Percentiles rank a stretch among this genome's conserved stretches.
Conservation (phyloP, 495 filamentous ascomycete species). For the Emericellopsis terricola region DNA sequence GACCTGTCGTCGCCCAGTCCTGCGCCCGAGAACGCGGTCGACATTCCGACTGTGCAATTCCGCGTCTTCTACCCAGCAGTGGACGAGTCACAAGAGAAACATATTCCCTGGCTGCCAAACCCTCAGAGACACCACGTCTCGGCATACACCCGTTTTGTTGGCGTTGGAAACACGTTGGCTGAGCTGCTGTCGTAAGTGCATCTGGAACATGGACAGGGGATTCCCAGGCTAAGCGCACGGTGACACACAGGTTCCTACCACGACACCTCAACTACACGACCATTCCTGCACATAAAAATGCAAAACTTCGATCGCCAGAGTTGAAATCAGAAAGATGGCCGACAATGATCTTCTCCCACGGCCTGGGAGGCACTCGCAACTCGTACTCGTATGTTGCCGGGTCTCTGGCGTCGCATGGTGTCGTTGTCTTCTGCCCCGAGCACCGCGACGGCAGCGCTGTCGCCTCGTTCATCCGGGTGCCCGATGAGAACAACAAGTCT, state of each 20-base stretch:
- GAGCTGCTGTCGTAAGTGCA: constrained; percentile 39
- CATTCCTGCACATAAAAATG: constrained; percentile 28
- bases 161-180: constrained; percentile 33
- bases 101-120: constrained; percentile 49
- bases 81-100: constrained; percentile 18
- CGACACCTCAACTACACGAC: constrained; percentile 48
- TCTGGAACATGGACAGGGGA: too few relatives aligned
- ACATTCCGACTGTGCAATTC: constrained; percentile 49
- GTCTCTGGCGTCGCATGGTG: constrained; percentile 53
- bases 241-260: constrained; percentile 42
- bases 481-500: constrained; percentile 15
- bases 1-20: constrained; percentile 34
- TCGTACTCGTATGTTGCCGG: constrained; percentile 57
- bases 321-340: constrained; percentile 38
- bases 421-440: constrained; percentile 59
- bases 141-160: constrained; percentile 51
- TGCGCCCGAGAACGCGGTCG: constrained; percentile 26
- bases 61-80: constrained; percentile 57
- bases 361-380: constrained; percentile 54
- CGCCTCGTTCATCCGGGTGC: constrained; percentile 39
- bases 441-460: constrained; percentile 60
- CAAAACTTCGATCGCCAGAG: constrained; percentile 13
- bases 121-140: constrained; percentile 51
- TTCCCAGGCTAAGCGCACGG: too few relatives aligned
- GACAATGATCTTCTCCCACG: constrained; percentile 66